A percentile compares a stretch with the other conserved stretches of the same genome.
Conservation (phyloP, 768 basidiomycete species). For the Xerocomellus dryophilus region DNA sequence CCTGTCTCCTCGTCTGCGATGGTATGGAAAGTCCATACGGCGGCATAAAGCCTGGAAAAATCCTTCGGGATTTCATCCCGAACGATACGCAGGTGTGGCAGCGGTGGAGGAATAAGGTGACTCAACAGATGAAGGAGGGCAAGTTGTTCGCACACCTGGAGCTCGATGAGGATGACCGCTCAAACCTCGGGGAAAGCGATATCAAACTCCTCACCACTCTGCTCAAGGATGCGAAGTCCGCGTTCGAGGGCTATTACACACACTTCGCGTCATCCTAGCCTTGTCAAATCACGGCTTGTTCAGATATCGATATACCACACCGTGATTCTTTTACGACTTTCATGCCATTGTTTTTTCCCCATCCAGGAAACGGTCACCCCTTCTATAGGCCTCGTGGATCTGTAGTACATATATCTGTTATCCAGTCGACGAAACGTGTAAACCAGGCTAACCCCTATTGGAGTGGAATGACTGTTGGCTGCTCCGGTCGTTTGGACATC, state of each 20-base stretch:
- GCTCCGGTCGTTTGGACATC: no score
- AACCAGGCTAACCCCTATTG: no score
- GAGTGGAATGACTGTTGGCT: no score
- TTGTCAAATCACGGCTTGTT: background rate
- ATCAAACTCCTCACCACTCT: slow-evolving; percentile 14
- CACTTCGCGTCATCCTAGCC: background rate
- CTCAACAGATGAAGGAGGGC: slow-evolving; percentile 15
- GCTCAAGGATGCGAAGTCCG: slow-evolving; percentile 16
- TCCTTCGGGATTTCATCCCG: slow-evolving; percentile 22
- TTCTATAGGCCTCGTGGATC: no score
- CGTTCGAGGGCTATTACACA: slow-evolving; percentile 19
- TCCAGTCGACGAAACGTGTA: background rate
- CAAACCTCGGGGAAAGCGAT: slow-evolving; percentile 7
- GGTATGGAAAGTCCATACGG: slow-evolving; percentile 17
- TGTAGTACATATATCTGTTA: no score
- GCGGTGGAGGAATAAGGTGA: slow-evolving; percentile 25
- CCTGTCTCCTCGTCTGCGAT: slow-evolving; percentile 24
- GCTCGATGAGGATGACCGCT: slow-evolving; percentile 8
- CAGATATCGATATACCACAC: background rate
- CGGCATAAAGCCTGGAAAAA: slow-evolving; percentile 6
- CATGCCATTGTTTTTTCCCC: background rate
- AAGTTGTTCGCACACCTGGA: background rate
- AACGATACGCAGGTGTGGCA: slow-evolving; percentile 26
- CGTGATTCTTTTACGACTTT: background rate
- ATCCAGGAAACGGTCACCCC: background rate